Evolutionary conservation across 306 rosid genomes (phyloP).

Genomic region (Fragaria vesca): DNA sequence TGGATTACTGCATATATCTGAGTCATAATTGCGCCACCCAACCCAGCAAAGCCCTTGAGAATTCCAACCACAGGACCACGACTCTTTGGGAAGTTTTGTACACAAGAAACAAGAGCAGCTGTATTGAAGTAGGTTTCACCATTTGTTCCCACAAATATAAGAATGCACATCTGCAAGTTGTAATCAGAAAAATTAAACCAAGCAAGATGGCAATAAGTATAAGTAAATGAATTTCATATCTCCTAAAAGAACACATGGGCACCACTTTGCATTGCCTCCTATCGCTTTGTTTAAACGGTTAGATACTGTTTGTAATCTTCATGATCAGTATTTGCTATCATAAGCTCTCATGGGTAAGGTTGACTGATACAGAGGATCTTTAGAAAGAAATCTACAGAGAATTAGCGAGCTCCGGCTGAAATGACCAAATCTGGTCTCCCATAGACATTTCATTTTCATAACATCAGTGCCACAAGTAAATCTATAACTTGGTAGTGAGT

Average conservation of each 20-base stretch:
- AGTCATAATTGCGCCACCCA: conserved; percentile 93
- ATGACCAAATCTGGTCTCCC: neutral
- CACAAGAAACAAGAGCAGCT: conserved; percentile 79
- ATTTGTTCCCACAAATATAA: conserved; percentile 84
- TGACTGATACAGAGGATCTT: neutral
- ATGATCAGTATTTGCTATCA: neutral
- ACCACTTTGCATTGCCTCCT: neutral
- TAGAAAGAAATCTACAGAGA: neutral
- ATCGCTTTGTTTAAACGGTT: neutral
- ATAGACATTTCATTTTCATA: neutral
- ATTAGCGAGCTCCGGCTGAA: neutral
- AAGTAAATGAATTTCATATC: neutral
- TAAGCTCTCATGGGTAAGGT: neutral
- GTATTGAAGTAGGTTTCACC: conserved; percentile 98
- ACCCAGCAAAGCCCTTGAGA: conserved; percentile 90
- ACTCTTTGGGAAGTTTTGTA: conserved; percentile 94
- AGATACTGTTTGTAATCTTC: neutral
- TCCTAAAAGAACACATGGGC: neutral
- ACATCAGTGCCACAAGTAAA: neutral
- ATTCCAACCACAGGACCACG: conserved; percentile 94
- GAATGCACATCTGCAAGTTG: conserved; percentile 77
- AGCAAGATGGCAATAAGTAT: neutral
- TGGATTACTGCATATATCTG: conserved; percentile 68
- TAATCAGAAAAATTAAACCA: conserved; percentile 16
- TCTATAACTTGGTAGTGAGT: neutral